Percentiles rank a stretch among this genome's conserved stretches.
phyloP scores from a whole-genome alignment of 768 basidiomycete species.

The Boletus speciosus region DNA sequence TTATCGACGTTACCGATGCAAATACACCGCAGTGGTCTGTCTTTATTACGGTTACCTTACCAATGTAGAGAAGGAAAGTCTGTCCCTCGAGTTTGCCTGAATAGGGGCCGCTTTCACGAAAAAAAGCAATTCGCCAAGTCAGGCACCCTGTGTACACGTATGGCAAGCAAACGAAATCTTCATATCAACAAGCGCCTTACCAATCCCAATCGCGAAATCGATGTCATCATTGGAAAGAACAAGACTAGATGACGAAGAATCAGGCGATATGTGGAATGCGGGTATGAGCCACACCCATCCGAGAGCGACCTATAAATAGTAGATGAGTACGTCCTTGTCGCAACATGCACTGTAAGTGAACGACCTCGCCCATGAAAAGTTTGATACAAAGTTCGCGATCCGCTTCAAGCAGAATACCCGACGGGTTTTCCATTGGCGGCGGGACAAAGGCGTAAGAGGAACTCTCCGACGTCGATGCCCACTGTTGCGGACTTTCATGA shows the following conservation, averaged over 20 bases:
- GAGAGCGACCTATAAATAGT: slow-evolving; percentile 55
- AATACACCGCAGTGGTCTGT: background rate
- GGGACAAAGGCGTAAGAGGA: slow-evolving; percentile 1
- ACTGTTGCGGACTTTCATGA: background rate
- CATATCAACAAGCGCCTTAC: slow-evolving; percentile 62
- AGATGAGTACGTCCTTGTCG: background rate
- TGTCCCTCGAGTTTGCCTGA: background rate
- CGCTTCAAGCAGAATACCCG: slow-evolving; percentile 59
- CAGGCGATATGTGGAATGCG: slow-evolving; percentile 69
- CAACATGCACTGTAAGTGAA: slow-evolving; percentile 5
- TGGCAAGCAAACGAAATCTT: slow-evolving; percentile 59
- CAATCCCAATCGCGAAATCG: slow-evolving; percentile 77
- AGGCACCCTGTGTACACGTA: background rate
- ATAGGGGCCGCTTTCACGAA: background rate
- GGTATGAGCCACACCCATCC: slow-evolving; percentile 90
- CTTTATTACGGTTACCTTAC: background rate
- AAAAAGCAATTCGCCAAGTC: background rate
- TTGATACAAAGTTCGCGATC: slow-evolving; percentile 67
- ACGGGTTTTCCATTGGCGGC: slow-evolving; percentile 3
- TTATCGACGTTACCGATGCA: background rate
- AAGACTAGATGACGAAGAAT: slow-evolving; percentile 36
- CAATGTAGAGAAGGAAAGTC: background rate
- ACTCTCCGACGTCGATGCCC: background rate
- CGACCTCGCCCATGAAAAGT: slow-evolving; percentile 70
- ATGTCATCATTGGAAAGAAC: slow-evolving; percentile 57